These are phyloP conservation scores for Funneliformis mosseae DNA, from an alignment of 192 early-diverging fungal genomes.

Conservation along the genomic window DNA sequence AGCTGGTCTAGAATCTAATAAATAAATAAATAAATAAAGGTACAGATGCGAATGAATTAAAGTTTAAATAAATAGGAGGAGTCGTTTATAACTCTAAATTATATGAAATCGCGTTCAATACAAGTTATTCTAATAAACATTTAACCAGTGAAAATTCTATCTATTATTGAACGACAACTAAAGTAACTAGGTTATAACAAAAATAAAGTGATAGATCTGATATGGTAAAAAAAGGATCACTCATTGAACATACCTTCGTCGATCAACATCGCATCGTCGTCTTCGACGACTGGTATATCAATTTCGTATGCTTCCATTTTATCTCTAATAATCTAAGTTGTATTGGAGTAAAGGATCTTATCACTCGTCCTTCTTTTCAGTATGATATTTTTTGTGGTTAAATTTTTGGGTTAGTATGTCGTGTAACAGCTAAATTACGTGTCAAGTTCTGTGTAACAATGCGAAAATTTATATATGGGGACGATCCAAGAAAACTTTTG, in stretches of 20 bases:
- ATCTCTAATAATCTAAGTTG: not conserved
- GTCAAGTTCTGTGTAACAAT: no score
- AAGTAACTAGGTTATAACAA: not conserved
- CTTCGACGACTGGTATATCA: slow-evolving; percentile 23
- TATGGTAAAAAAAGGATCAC: no score
- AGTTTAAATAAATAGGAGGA: not conserved
- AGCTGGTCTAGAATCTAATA: slow-evolving; percentile 39
- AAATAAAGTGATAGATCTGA: not conserved
- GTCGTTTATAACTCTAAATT: not conserved
- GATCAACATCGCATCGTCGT: slow-evolving; percentile 24
- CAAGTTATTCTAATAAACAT: not conserved
- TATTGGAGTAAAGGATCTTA: not conserved
- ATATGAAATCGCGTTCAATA: no score
- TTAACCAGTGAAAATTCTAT: not conserved
- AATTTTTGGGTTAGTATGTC: no score
- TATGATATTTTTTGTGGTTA: no score
- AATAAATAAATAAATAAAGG: no score
- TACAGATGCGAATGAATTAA: not conserved
- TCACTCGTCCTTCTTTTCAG: no score
- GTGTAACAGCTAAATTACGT: no score
- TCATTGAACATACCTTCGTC: slow-evolving; percentile 22
- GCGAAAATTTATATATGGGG: no score
- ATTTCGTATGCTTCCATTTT: slow-evolving; percentile 32
- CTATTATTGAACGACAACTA: not conserved
- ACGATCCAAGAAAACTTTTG: no score